These are phyloP conservation scores for Syzygium grande DNA, from an alignment of 345 rosid genomes.

Conservation along the genomic window DNA sequence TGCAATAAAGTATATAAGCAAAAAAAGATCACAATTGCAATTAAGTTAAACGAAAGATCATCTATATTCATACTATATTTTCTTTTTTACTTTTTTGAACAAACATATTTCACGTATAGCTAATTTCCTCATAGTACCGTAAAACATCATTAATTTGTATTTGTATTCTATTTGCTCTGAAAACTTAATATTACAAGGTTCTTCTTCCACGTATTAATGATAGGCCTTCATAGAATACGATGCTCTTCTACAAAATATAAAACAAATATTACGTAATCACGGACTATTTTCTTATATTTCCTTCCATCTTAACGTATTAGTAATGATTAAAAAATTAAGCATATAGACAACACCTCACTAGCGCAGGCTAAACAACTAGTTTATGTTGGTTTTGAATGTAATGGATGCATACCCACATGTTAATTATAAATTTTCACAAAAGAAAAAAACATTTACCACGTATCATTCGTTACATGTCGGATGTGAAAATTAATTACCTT, in stretches of 20 bases:
- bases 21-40: background rate
- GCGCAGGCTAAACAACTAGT: background rate
- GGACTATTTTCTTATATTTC: background rate
- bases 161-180: background rate
- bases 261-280: background rate
- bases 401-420: background rate
- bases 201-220: background rate
- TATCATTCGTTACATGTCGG: background rate
- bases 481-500: background rate
- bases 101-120: background rate
- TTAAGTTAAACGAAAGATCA: background rate
- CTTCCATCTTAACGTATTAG: background rate
- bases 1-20: background rate
- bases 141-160: background rate
- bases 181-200: background rate
- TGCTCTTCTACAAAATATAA: background rate
- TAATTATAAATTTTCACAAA: background rate
- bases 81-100: background rate
- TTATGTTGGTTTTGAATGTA: background rate
- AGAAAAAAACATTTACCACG: background rate
- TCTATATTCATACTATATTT: background rate
- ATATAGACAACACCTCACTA: background rate
- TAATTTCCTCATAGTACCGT: background rate
- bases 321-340: background rate
- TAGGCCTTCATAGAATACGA: background rate